phyloP scores from a whole-genome alignment of 2,329 filamentous ascomycete genomes.

The Sporothrix mexicana region DNA sequence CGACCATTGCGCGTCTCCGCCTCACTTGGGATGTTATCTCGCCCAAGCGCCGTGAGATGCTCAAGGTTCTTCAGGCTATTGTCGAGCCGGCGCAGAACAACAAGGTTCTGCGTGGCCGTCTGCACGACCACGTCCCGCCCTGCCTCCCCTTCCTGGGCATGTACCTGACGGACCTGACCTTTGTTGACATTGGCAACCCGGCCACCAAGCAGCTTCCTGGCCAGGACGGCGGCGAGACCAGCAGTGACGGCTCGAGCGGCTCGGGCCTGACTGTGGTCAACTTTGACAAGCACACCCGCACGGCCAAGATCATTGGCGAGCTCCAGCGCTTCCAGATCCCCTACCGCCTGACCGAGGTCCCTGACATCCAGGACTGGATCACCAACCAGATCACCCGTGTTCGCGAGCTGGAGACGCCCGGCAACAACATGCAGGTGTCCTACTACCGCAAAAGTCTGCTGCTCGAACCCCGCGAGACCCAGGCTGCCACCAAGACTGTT shows the following conservation, averaged over 20 bases:
- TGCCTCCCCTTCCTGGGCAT: slow-evolving; percentile 96
- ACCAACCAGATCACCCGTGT: slow-evolving; percentile 80
- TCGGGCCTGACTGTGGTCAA: slow-evolving; percentile 84
- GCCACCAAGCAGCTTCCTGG: slow-evolving; percentile 76
- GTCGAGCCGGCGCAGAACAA: slow-evolving; percentile 93
- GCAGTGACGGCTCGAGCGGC: slow-evolving; percentile 52
- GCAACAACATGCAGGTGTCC: slow-evolving; percentile 61
- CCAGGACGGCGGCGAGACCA: slow-evolving; percentile 48
- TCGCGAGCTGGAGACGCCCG: slow-evolving; percentile 60
- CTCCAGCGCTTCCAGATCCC: slow-evolving; percentile 96
- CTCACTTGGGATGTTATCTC: slow-evolving; percentile 92
- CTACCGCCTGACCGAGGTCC: slow-evolving; percentile 80
- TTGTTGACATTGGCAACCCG: slow-evolving; percentile 92
- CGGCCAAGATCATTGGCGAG: slow-evolving; percentile 93
- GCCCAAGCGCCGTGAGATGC: slow-evolving; percentile 77
- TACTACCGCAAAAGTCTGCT: slow-evolving; percentile 84
- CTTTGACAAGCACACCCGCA: slow-evolving; percentile 95
- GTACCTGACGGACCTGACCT: slow-evolving; percentile 93
- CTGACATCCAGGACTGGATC: slow-evolving; percentile 93
- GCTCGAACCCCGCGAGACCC: slow-evolving; percentile 74
- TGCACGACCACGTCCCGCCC: slow-evolving; percentile 85
- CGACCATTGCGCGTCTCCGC: slow-evolving; percentile 84
- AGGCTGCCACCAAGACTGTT: slow-evolving; percentile 41
- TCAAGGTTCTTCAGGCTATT: slow-evolving; percentile 80
- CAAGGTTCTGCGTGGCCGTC: slow-evolving; percentile 78